phyloP scores from a whole-genome alignment of 1,139 yeast species.

The Magnusiomyces fungicola region DNA sequence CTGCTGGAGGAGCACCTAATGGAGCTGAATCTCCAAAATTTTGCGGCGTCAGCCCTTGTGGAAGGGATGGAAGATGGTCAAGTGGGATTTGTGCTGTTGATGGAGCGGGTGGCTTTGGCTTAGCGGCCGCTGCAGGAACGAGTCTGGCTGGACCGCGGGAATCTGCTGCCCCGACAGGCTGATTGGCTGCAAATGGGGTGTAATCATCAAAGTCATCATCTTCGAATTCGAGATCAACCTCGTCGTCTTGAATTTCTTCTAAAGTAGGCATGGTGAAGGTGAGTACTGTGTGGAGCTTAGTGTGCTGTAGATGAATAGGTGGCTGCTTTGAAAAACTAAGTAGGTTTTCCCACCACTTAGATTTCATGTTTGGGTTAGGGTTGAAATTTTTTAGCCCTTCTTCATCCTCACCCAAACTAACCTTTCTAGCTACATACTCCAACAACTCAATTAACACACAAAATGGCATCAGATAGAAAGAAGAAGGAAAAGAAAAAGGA shows the following conservation, averaged over 20 bases:
- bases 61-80: neutral
- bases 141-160: constrained; percentile 1
- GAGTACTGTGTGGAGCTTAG: too few relatives aligned
- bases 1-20: neutral
- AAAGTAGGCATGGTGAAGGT: constrained; percentile 4
- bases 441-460: neutral
- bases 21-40: neutral
- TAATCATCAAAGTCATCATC: constrained; percentile 1
- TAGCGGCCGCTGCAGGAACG: neutral
- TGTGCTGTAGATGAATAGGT: too few relatives aligned
- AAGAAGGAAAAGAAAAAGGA: constrained; percentile 66
- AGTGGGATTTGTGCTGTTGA: neutral
- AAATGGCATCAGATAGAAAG: constrained; percentile 38
- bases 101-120: neutral
- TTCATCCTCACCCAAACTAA: too few relatives aligned
- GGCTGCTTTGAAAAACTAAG: too few relatives aligned
- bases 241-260: constrained; percentile 5
- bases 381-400: too few relatives aligned
- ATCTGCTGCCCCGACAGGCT: neutral
- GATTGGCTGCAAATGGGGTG: neutral
- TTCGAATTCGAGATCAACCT: constrained; percentile 1
- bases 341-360: too few relatives aligned
- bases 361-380: too few relatives aligned
- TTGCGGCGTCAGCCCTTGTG: neutral
- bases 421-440: neutral